Conservation (phyloP, 345 rosid genomes). For the Euclidium syriacum region DNA sequence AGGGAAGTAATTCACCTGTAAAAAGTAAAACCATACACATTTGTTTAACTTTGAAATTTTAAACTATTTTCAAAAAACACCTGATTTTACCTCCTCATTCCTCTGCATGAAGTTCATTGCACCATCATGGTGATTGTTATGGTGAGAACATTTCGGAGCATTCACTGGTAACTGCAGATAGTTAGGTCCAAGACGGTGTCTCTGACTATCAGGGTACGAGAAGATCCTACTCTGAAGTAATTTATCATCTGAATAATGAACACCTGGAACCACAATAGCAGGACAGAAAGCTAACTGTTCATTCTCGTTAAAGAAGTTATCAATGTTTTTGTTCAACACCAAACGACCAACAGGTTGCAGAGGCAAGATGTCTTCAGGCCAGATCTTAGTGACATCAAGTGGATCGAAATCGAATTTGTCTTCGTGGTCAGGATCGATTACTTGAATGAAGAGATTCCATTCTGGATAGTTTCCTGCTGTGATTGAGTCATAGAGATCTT, state of each 20-base stretch:
- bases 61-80: too few relatives aligned
- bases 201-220: constrained; percentile 89
- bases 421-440: constrained; percentile 78
- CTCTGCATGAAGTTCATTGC: constrained; percentile 90
- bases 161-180: constrained; percentile 90
- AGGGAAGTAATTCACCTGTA: constrained; percentile 90
- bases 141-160: constrained; percentile 93
- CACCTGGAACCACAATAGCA: constrained; percentile 84
- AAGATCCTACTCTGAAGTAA: constrained; percentile 82
- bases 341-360: constrained; percentile 93
- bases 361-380: constrained; percentile 99
- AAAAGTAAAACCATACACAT: constrained; percentile 15
- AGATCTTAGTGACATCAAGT: constrained; percentile 90
- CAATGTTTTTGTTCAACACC: constrained; percentile 95
- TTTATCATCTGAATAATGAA: constrained; percentile 86
- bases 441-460: constrained; percentile 85
- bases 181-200: constrained; percentile 99
- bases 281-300: constrained; percentile 97
- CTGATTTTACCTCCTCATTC: constrained; percentile 92
- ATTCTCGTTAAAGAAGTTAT: constrained; percentile 90
- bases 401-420: constrained; percentile 86
- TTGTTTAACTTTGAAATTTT: too few relatives aligned
- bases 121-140: constrained; percentile 94
- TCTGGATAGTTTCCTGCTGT: constrained; percentile 92
- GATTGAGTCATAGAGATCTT: constrained; percentile 88